Conservation (phyloP, 2,329 filamentous ascomycete genomes). For the Hypoxylon sp. region DNA sequence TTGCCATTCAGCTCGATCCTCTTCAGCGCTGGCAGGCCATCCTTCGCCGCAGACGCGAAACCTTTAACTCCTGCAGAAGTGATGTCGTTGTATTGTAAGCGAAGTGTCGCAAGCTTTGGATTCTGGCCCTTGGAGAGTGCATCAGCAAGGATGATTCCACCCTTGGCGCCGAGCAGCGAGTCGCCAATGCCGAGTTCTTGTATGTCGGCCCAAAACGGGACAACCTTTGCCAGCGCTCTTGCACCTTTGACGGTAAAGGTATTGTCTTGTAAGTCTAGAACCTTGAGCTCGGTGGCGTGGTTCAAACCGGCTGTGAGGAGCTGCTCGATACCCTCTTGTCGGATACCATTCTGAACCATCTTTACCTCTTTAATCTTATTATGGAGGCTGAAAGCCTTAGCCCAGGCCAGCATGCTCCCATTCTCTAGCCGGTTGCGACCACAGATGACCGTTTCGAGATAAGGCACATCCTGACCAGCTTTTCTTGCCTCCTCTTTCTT, state of each 20-base stretch:
- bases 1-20: slow-evolving; percentile 96
- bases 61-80: slow-evolving; percentile 78
- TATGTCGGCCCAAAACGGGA: slow-evolving; percentile 79
- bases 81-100: slow-evolving; percentile 95
- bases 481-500: slow-evolving; percentile 85
- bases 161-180: slow-evolving; percentile 83
- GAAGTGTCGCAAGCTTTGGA: slow-evolving; percentile 80
- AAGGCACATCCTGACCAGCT: slow-evolving; percentile 76
- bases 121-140: slow-evolving; percentile 82
- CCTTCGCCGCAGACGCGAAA: slow-evolving; percentile 75
- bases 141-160: slow-evolving; percentile 77
- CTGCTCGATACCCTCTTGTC: slow-evolving; percentile 88
- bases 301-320: slow-evolving; percentile 83
- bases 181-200: slow-evolving; percentile 90
- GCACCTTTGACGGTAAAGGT: slow-evolving; percentile 89
- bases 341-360: slow-evolving; percentile 99
- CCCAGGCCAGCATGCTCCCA: slow-evolving; percentile 96
- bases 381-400: slow-evolving; percentile 85
- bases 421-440: slow-evolving; percentile 96
- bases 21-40: slow-evolving; percentile 78
- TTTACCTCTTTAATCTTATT: slow-evolving; percentile 85
- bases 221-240: slow-evolving; percentile 79
- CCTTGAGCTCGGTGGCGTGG: slow-evolving; percentile 74
- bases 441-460: slow-evolving; percentile 96
- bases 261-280: slow-evolving; percentile 96